Evolutionary conservation across 257 asterid species (phyloP), one percentile per base, ranked within the genome.

Genomic region (Solanum clarkiae): DNA sequence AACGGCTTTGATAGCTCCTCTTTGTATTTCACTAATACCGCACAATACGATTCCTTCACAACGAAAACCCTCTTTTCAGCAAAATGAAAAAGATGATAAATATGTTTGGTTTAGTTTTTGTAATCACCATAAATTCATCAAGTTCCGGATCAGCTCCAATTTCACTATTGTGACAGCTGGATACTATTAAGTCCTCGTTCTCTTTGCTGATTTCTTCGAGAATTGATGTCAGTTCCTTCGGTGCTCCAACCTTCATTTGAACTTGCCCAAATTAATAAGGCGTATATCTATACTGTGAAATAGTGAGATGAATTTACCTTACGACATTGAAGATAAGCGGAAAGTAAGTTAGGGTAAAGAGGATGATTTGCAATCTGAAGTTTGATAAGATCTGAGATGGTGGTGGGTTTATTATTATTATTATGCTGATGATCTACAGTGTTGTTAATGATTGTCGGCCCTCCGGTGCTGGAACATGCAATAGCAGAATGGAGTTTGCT

Each of bases 301-400:
- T 36, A 36, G 40, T 36, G 5, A 3, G 40, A 36, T 36, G 40
- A 3, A 18, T 70, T 55, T 71, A 95, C 98, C 98, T 95, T 94
- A 85, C 89, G 89, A 85, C 99, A 94, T 7, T 93, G 91, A 85
- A 93, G 89, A 72, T 90, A 94, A 54, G 99, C 97, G 57, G 95
- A 91, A 22, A 94, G 87, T 87, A 95, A 90, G 87, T 85, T 88
- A 62, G 99, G 95, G 87, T 93, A 95, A 69, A 93, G 94, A 88
- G 97, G 98, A 91, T 95, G 99, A 90, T 80, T 91, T 74, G 97
- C 94, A 80, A 95, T 94, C 93, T 92, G 97, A 26, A 93, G 89
- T 88, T 95, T 95, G 72, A 92, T 88, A 81, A 88, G 6, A 82
- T 94, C 94, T 44, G 92, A 87, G 90, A 90, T 86, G 26, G 68